Evolutionary conservation across 2,329 filamentous ascomycete species (phyloP).

Genomic region (Nemania abortiva): DNA sequence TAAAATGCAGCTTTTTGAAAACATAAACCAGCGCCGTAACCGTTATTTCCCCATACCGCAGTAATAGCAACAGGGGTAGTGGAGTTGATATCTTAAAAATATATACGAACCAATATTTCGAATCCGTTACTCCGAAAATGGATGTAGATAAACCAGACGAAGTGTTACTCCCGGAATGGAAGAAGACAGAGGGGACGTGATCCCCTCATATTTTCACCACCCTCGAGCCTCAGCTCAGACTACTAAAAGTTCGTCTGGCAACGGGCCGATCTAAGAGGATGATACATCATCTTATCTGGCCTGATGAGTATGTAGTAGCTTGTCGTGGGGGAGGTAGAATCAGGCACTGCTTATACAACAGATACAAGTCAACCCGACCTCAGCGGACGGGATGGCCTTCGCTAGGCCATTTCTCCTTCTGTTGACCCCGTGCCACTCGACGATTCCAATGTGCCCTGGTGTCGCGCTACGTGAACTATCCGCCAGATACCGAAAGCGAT

Average conservation of each 20-base stretch:
- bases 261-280: too few relatives aligned
- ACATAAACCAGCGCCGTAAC: slow-evolving; percentile 16
- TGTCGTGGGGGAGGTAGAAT: not conserved
- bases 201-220: not conserved
- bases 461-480: slow-evolving; percentile 65
- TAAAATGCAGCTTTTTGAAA: slow-evolving; percentile 6
- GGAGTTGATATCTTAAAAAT: not conserved
- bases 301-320: not conserved
- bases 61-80: slow-evolving; percentile 1
- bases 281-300: not conserved
- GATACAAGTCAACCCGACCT: slow-evolving; percentile 5
- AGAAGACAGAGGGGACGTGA: not conserved
- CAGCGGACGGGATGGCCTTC: slow-evolving; percentile 3
- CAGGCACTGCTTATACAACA: not conserved
- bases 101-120: slow-evolving; percentile 1
- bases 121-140: not conserved
- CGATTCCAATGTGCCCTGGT: slow-evolving; percentile 46
- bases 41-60: not conserved
- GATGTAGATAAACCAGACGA: not conserved
- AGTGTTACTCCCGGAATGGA: not conserved
- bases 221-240: not conserved
- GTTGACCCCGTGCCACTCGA: slow-evolving; percentile 42
- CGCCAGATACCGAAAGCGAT: slow-evolving; percentile 74
- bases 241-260: too few relatives aligned
- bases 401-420: slow-evolving; percentile 19